A percentile compares a stretch with the other conserved stretches of the same genome.
These are phyloP conservation scores for Suillus americanus DNA, from an alignment of 768 basidiomycete species.

Conservation along the genomic window DNA sequence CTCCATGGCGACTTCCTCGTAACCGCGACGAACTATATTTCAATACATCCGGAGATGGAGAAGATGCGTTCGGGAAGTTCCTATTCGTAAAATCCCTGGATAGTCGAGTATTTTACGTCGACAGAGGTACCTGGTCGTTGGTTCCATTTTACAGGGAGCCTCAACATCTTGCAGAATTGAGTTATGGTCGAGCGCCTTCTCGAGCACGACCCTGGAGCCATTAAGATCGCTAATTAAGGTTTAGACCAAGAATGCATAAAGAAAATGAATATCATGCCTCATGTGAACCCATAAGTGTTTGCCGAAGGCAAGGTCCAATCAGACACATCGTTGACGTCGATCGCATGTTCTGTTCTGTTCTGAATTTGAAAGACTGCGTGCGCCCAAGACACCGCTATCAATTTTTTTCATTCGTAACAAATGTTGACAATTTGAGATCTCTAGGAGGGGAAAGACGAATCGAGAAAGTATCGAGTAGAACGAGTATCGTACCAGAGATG, in stretches of 20 bases:
- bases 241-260: neutral
- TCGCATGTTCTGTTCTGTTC: neutral
- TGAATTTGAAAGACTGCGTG: neutral
- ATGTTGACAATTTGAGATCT: neutral
- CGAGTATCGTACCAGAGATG: neutral
- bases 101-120: neutral
- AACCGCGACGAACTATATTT: too few relatives aligned
- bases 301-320: neutral
- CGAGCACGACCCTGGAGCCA: neutral
- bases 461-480: neutral
- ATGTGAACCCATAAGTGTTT: neutral
- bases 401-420: neutral
- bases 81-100: neutral
- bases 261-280: neutral
- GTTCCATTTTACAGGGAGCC: neutral
- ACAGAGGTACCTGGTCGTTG: neutral
- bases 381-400: neutral
- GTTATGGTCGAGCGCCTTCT: neutral
- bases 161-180: neutral
- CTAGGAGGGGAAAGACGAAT: neutral
- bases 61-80: neutral
- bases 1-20: too few relatives aligned
- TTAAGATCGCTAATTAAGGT: conserved; percentile 1
- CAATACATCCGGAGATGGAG: too few relatives aligned
- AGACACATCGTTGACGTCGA: neutral